phyloP scores from a whole-genome alignment of 306 rosid species.

The Ormosia emarginata region DNA sequence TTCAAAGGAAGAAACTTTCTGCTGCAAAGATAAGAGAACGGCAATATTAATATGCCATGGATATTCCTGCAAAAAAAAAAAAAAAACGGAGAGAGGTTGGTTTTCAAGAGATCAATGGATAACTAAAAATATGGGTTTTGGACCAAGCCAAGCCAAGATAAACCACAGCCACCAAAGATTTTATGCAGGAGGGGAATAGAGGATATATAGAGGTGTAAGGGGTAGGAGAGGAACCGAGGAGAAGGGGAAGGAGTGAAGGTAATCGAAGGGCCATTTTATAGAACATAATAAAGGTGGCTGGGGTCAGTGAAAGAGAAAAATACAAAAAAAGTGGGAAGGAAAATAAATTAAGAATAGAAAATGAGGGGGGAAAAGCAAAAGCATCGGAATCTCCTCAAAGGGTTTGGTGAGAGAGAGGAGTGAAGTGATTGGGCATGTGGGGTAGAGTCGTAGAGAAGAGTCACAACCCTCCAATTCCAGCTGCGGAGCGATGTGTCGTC shows the following conservation, averaged over 20 bases:
- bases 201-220: not conserved
- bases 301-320: not conserved
- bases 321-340: not conserved
- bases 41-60: not conserved
- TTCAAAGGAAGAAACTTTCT: not conserved
- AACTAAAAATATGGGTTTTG: not conserved
- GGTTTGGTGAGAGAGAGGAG: conserved; percentile 19
- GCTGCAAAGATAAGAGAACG: not conserved
- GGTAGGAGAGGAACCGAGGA: not conserved
- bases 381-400: conserved; percentile 36
- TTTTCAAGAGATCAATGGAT: not conserved
- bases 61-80: too few relatives aligned
- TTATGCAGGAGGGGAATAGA: conserved; percentile 34
- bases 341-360: not conserved
- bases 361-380: not conserved
- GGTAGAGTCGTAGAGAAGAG: conserved; percentile 28
- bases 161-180: not conserved
- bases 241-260: conserved; percentile 37
- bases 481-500: conserved; percentile 18
- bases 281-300: conserved; percentile 6
- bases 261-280: conserved; percentile 49
- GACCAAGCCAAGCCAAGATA: conserved; percentile 9
- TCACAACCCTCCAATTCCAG: conserved; percentile 38
- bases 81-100: too few relatives aligned
- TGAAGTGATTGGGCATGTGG: conserved; percentile 21